These are phyloP conservation scores for Tylopilus sp. DNA, from an alignment of 768 basidiomycete genomes.

Conservation along the genomic window DNA sequence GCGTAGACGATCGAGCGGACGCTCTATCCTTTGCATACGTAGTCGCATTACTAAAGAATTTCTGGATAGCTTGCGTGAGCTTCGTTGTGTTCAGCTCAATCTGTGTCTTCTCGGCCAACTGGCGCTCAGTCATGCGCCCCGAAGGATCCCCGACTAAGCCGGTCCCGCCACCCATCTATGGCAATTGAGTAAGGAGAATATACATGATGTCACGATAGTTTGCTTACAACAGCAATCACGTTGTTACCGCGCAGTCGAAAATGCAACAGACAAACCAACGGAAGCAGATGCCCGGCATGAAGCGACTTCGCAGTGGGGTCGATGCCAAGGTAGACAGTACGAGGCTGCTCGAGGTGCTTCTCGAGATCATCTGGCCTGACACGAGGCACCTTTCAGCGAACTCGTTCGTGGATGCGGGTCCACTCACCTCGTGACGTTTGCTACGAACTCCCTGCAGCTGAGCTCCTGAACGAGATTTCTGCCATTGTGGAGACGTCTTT, in stretches of 20 bases:
- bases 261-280: constrained; percentile 82
- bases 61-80: constrained; percentile 62
- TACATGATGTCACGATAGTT: neutral
- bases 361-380: constrained; percentile 42
- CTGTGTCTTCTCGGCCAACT: constrained; percentile 54
- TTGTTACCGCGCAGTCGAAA: constrained; percentile 84
- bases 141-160: constrained; percentile 98
- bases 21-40: constrained; percentile 51
- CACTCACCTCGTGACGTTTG: constrained; percentile 36
- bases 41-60: constrained; percentile 67
- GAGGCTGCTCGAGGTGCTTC: constrained; percentile 35
- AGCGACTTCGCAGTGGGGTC: constrained; percentile 90
- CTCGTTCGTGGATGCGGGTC: neutral
- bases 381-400: constrained; percentile 1
- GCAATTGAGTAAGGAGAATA: neutral
- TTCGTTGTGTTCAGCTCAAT: constrained; percentile 63
- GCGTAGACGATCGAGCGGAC: constrained; percentile 3
- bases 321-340: constrained; percentile 80
- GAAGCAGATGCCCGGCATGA: constrained; percentile 92
- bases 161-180: constrained; percentile 92
- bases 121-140: constrained; percentile 79
- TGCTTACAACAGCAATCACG: constrained; percentile 76
- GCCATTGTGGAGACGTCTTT: constrained; percentile 17
- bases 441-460: constrained; percentile 30
- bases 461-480: constrained; percentile 34